Percentiles rank a stretch among this genome's conserved stretches.
Evolutionary conservation across 116 monocot species (phyloP).

Genomic region (Phalaenopsis hybrid): DNA sequence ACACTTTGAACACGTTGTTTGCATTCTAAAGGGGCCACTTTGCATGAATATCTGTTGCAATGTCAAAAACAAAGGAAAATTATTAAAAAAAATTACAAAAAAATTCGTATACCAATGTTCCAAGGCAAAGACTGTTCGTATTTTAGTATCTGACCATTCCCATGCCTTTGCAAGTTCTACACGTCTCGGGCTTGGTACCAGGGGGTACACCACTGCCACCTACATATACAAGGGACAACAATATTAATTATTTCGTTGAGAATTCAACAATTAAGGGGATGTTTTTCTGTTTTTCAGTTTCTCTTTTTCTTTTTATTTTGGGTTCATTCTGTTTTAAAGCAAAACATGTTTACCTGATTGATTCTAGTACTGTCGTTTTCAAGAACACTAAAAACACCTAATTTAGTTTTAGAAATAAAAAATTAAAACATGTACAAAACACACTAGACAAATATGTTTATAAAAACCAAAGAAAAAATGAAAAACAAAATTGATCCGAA

Average conservation of each 20-base stretch:
- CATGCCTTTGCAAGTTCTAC: conserved; percentile 70
- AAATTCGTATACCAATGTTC: background rate
- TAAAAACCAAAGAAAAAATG: no score
- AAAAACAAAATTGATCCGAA: no score
- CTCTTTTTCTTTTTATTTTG: no score
- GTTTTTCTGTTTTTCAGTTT: no score
- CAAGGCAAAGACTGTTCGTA: background rate
- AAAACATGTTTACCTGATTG: no score
- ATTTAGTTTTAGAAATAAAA: no score
- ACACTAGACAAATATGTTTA: no score
- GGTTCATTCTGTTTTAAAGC: no score
- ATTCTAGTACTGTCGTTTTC: no score
- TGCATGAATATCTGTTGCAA: conserved; percentile 60
- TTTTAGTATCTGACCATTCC: conserved; percentile 51
- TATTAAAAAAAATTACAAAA: background rate
- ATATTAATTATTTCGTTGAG: background rate
- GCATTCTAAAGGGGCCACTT: conserved; percentile 74
- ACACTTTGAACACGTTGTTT: conserved; percentile 65
- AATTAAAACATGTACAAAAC: no score
- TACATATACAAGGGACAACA: conserved; percentile 19
- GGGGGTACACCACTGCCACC: conserved; percentile 89
- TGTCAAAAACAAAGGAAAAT: background rate
- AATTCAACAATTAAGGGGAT: background rate
- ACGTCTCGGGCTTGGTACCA: conserved; percentile 89
- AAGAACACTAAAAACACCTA: no score